Percentiles rank a stretch among this genome's conserved stretches.
phyloP scores from a whole-genome alignment of 345 rosid species.

The Atalantia buxifolia region DNA sequence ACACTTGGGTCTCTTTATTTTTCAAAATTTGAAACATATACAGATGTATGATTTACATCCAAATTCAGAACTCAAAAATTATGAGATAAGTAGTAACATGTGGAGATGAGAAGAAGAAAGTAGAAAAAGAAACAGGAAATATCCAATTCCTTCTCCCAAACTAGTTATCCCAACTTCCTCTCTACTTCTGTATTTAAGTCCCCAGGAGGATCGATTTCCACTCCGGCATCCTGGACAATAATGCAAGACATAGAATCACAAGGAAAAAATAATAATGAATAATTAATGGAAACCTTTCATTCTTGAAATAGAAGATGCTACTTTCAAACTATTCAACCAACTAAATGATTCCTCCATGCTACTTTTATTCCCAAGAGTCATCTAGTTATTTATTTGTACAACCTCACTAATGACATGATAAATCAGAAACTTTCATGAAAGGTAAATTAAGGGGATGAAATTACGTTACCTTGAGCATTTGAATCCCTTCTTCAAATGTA shows the following conservation, averaged over 20 bases:
- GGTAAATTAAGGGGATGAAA: neutral
- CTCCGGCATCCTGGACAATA: constrained; percentile 70
- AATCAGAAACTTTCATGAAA: neutral
- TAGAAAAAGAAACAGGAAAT: neutral
- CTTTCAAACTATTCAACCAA: neutral
- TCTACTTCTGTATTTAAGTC: constrained; percentile 87
- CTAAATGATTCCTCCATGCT: neutral
- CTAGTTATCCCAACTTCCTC: constrained; percentile 87
- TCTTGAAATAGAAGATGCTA: neutral
- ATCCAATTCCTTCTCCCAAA: constrained; percentile 60
- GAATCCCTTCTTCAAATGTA: constrained; percentile 80
- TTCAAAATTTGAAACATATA: neutral
- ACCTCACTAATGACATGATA: neutral
- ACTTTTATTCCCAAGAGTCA: neutral
- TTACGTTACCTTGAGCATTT: constrained; percentile 74
- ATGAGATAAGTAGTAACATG: neutral
- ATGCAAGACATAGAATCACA: neutral
- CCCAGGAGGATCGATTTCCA: constrained; percentile 81
- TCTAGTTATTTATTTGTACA: neutral
- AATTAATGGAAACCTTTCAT: neutral
- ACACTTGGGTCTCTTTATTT: neutral
- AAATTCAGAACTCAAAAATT: neutral
- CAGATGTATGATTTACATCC: neutral
- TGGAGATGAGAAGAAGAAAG: neutral
- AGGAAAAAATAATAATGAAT: no score